A percentile compares a stretch with the other conserved stretches of the same genome.
These are phyloP conservation scores for Hemileia vastatrix DNA, from an alignment of 1,284 basidiomycete species.

Conservation along the genomic window DNA sequence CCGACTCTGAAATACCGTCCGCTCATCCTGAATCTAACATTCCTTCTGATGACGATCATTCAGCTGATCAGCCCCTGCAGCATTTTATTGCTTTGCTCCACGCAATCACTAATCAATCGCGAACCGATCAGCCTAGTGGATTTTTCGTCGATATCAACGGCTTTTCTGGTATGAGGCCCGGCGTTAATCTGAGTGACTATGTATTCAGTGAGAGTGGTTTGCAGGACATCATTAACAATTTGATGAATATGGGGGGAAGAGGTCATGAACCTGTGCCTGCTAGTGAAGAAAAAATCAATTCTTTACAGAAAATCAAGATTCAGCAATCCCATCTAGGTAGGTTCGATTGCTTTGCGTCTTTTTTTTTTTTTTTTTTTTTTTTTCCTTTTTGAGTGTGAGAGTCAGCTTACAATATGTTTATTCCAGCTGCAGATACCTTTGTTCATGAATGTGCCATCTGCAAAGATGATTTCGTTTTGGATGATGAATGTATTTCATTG, in stretches of 20 bases:
- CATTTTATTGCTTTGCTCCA: constrained; percentile 19
- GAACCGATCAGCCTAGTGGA: constrained; percentile 10
- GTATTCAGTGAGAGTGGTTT: constrained; percentile 50
- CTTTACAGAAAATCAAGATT: constrained; percentile 57
- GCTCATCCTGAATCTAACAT: too few relatives aligned
- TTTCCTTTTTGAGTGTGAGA: constrained; percentile 43
- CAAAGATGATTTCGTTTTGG: constrained; percentile 33
- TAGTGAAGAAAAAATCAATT: constrained; percentile 58
- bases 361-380: not conserved
- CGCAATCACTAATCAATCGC: not conserved
- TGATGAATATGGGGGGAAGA: constrained; percentile 62
- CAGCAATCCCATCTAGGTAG: constrained; percentile 47
- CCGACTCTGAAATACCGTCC: too few relatives aligned
- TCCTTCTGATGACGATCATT: not conserved
- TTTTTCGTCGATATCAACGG: constrained; percentile 10
- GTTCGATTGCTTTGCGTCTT: constrained; percentile 35
- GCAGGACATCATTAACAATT: constrained; percentile 64
- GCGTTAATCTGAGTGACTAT: constrained; percentile 16
- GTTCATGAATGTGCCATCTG: constrained; percentile 45
- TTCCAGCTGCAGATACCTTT: too few relatives aligned
- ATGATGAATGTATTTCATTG: constrained; percentile 50
- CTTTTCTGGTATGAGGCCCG: not conserved
- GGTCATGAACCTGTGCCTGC: constrained; percentile 59
- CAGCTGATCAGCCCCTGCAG: constrained; percentile 1
- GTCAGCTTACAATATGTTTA: too few relatives aligned